A percentile compares a stretch with the other conserved stretches of the same genome.
Conservation (phyloP, 352 stramenopile species). For the Globisporangium okanoganense region DNA sequence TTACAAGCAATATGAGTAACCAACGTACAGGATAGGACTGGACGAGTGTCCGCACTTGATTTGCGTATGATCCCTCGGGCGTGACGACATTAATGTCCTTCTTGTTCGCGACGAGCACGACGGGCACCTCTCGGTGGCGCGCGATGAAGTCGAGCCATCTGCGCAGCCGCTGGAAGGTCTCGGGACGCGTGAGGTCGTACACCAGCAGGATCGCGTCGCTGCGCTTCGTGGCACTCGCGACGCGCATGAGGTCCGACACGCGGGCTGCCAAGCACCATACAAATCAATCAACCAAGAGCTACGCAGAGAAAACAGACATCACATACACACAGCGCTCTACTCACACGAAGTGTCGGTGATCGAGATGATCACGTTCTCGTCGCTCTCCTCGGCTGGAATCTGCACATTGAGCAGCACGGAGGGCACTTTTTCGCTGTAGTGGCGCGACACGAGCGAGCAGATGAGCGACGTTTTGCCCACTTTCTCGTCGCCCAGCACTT, state of each 20-base stretch:
- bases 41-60: slow-evolving; percentile 63
- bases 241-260: slow-evolving; percentile 77
- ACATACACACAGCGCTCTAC: slow-evolving; percentile 8
- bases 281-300: no score
- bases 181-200: slow-evolving; percentile 80
- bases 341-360: slow-evolving; percentile 87
- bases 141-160: slow-evolving; percentile 86
- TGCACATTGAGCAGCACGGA: slow-evolving; percentile 85
- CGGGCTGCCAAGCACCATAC: slow-evolving; percentile 29
- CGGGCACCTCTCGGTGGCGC: slow-evolving; percentile 82
- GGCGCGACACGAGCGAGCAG: slow-evolving; percentile 84
- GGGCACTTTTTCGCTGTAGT: slow-evolving; percentile 87
- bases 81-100: slow-evolving; percentile 77
- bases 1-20: not conserved
- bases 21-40: slow-evolving; percentile 61
- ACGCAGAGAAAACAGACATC: no score
- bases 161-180: slow-evolving; percentile 81
- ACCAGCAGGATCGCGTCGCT: slow-evolving; percentile 86
- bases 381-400: slow-evolving; percentile 85
- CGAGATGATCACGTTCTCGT: slow-evolving; percentile 88
- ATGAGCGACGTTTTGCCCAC: slow-evolving; percentile 91
- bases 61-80: slow-evolving; percentile 57
- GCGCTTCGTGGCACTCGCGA: slow-evolving; percentile 79
- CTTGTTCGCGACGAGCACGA: slow-evolving; percentile 89
- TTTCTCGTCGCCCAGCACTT: slow-evolving; percentile 88